These are phyloP conservation scores for Rhizoclosmatium globosum DNA, from an alignment of 192 early-diverging fungal species.

Conservation along the genomic window DNA sequence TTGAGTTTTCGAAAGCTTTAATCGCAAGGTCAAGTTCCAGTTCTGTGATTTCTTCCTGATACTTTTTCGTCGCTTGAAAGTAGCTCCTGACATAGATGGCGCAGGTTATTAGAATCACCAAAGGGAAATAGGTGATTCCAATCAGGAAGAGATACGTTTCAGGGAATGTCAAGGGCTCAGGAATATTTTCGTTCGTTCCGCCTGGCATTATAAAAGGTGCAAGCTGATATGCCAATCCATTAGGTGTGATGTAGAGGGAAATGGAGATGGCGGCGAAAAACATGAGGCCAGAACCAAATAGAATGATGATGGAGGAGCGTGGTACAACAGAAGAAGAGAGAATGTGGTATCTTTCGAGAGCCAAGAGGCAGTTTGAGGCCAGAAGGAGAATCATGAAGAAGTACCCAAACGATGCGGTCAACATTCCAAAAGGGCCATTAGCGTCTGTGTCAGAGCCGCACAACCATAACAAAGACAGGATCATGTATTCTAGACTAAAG, in stretches of 20 bases:
- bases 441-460: neutral
- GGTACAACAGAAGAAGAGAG: no score
- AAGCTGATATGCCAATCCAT: neutral
- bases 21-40: neutral
- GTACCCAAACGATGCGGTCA: neutral
- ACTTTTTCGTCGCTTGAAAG: neutral
- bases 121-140: neutral
- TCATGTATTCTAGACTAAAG: neutral
- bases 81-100: conserved; percentile 3
- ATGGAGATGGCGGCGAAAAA: neutral
- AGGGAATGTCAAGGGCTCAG: neutral
- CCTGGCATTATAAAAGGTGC: conserved; percentile 8
- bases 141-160: neutral
- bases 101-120: neutral
- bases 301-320: no score
- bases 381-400: neutral
- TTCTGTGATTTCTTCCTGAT: neutral
- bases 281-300: no score
- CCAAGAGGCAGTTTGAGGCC: neutral
- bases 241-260: neutral
- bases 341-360: conserved; percentile 1
- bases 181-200: neutral
- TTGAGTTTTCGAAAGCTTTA: neutral
- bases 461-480: neutral
- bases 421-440: neutral